Percentiles rank a stretch among this genome's conserved stretches.
Conservation (phyloP, 108 stramenopile species). For the Nitzschia sp. region DNA sequence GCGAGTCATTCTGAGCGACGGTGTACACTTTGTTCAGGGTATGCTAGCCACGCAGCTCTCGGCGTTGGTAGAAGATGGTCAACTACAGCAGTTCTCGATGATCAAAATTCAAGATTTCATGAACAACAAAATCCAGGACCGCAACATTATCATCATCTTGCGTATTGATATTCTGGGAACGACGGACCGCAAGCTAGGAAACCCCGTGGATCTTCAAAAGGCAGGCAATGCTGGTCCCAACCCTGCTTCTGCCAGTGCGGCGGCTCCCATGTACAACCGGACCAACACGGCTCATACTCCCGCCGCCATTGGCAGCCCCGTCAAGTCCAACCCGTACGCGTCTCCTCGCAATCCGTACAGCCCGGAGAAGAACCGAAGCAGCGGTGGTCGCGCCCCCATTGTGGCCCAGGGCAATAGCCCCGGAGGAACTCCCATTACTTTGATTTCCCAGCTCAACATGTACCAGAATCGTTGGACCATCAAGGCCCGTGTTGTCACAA, state of each 20-base stretch:
- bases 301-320: conserved; percentile 11
- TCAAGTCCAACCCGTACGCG: conserved; percentile 51
- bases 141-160: conserved; percentile 78
- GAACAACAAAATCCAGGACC: conserved; percentile 72
- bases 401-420: conserved; percentile 16
- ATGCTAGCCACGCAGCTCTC: conserved; percentile 95
- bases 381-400: conserved; percentile 47
- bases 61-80: conserved; percentile 44
- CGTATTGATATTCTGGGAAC: conserved; percentile 37
- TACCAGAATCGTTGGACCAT: conserved; percentile 94
- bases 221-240: conserved; percentile 22
- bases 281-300: conserved; percentile 27
- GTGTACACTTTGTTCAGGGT: conserved; percentile 73
- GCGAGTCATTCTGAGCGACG: conserved; percentile 83
- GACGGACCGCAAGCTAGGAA: conserved; percentile 55
- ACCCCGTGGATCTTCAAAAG: conserved; percentile 59
- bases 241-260: conserved; percentile 6
- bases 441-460: conserved; percentile 91
- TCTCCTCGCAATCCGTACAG: conserved; percentile 19
- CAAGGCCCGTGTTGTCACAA: conserved; percentile 85
- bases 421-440: conserved; percentile 65
- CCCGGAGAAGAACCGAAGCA: background rate
- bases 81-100: conserved; percentile 49
- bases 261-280: conserved; percentile 57
- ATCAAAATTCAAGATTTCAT: conserved; percentile 73